Evolutionary conservation across 1,139 yeast genomes (phyloP), one percentile per base, ranked within the genome.

Genomic region (Hansenula sp.): DNA sequence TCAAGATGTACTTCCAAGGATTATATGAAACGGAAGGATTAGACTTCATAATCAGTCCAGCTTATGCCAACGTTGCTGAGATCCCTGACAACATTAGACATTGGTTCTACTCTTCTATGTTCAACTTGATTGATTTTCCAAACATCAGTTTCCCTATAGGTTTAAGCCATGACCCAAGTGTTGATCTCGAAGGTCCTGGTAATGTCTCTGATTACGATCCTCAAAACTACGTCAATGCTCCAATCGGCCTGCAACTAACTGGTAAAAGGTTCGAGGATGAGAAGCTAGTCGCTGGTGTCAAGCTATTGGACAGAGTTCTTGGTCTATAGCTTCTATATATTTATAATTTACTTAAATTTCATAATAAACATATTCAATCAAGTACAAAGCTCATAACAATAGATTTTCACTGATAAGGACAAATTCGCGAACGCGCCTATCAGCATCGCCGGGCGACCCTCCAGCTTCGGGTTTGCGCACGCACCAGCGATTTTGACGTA

Each of bases 61-160:
- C 80, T 8, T 80, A 80, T 57, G 77, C 77, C 47, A 85, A 85
- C 51, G 87, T 84, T 45, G 90, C 94, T 2, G 90, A 91, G 13
- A 74, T 73, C 38, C 79, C 82, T 33, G 82, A 78, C 43, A 76
- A 78, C 50, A 75, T 85, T 12, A 79, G 72, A 58, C 83, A 83
- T 63, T 84, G 94, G 93, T 81, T 87, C 18, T 84, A 84, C 67
- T 81, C 89, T 13, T 66, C 88, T 1, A 74, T 84, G 55, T 84
- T 78, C 70, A 83, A 82, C 59, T 57, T 82, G 47, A 65, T 81
- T 49, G 89, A 83, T 58, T 72, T 81, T 60, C 90, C 90, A 43
- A 74, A 83, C 37, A 69, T 81, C 50, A 72, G 72, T 8, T 70
- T 79, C 65, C 87, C 81, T 58, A 79, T 87, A 4, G 85, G 86